Evolutionary conservation across 2,329 filamentous ascomycete genomes (phyloP), one percentile per base, ranked within the genome.

Genomic region (Fusarium austroafricanum): DNA sequence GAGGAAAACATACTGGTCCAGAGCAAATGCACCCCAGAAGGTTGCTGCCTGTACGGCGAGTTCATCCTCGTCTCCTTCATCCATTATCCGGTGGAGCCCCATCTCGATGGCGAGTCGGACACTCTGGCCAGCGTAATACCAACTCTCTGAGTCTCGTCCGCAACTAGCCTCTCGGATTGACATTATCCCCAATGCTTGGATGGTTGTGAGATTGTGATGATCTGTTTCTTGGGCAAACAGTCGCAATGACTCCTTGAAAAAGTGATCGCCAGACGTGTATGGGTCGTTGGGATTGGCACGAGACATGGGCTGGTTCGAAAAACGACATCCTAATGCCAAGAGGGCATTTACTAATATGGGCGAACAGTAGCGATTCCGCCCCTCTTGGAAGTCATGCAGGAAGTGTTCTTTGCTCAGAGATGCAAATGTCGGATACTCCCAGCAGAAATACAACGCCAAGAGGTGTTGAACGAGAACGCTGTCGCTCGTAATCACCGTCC

Each of bases 151-250:
- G 71, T 93, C 89, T 33, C 90, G 84, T 1, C 90, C 90, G 66
- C 88, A 89, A 72, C 90, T 92, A 5, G 89, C 90, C 78, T 94
- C 90, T 40, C 91, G 82, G 66, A 93, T 88, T 8, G 89, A 90
- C 90, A 94, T 92, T 71, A 94, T 86, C 8, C 90, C 90, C 18
- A 94, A 80, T 2, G 91, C 91, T 79, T 94, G 91, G 43, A 92
- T 89, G 6, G 89, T 92, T 4, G 90, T 92, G 29, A 93, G 78
- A 9, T 77, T 85, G 64, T 91, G 86, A 52, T 87, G 86, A 61
- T 91, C 81, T 3, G 80, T 76, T 65, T 89, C 85, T 55, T 86
- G 80, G 56, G 85, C 81, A 29, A 92, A 82, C 1, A 93, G 80
- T 11, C 88, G 82, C 62, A 86, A 83, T 10, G 88, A 85, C 75